These are phyloP conservation scores for Proliferodiscus dingleyae DNA, from an alignment of 2,329 filamentous ascomycete species.

Conservation along the genomic window DNA sequence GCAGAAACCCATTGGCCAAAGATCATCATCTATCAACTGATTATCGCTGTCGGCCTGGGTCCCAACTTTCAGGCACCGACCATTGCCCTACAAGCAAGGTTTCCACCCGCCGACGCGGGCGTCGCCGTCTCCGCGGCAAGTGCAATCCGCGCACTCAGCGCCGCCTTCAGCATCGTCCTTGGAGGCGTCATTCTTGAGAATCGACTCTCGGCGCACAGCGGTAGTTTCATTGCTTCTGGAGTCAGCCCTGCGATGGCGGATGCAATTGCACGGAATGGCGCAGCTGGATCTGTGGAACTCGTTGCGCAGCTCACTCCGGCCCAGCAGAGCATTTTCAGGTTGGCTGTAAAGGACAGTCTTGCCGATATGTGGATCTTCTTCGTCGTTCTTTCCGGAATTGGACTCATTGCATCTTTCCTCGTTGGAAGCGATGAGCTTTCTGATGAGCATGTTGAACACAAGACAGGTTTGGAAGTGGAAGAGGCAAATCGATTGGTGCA, in stretches of 20 bases:
- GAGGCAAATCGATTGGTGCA: conserved; percentile 8
- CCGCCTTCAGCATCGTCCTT: conserved; percentile 64
- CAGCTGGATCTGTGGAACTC: conserved; percentile 6
- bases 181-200: conserved; percentile 78
- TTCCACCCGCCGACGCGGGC: conserved; percentile 57
- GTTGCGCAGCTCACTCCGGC: conserved; percentile 7
- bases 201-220: conserved; percentile 47
- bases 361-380: conserved; percentile 9
- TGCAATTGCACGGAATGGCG: conserved; percentile 7
- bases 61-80: conserved; percentile 63
- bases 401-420: conserved; percentile 37
- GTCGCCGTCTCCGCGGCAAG: conserved; percentile 56
- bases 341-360: conserved; percentile 5
- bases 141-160: conserved; percentile 64
- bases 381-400: conserved; percentile 4
- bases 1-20: conserved; percentile 48
- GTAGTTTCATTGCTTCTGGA: conserved; percentile 1
- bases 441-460: conserved; percentile 44
- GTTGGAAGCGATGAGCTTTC: conserved; percentile 38
- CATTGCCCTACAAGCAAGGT: conserved; percentile 60
- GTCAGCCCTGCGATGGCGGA: conserved; percentile 26
- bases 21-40: conserved; percentile 54
- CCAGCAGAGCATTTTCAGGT: conserved; percentile 3
- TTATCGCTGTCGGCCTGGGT: conserved; percentile 58
- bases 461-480: conserved; percentile 36